Conservation (phyloP, 1,139 yeast species). For the Kodamaea sp. region DNA sequence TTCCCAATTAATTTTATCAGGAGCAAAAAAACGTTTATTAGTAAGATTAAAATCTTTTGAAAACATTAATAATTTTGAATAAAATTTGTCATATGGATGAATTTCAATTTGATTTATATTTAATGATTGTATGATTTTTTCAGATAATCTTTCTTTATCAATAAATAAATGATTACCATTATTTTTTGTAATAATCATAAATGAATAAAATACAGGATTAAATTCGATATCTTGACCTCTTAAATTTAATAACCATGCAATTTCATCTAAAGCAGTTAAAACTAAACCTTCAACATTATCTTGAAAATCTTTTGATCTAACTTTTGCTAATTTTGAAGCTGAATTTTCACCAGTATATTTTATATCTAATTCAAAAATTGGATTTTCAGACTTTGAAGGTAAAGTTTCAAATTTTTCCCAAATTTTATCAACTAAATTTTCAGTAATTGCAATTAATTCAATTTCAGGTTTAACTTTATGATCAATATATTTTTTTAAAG, state of each 20-base stretch:
- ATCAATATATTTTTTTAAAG: conserved; percentile 15
- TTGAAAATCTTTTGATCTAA: conserved; percentile 41
- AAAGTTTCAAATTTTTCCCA: conserved; percentile 57
- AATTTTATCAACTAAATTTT: conserved; percentile 70
- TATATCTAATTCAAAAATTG: conserved; percentile 42
- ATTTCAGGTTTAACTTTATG: conserved; percentile 39
- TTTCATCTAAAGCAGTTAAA: conserved; percentile 77
- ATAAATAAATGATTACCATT: conserved; percentile 54
- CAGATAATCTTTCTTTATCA: conserved; percentile 30
- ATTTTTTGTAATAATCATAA: conserved; percentile 56
- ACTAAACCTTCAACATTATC: conserved; percentile 48
- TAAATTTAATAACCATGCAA: conserved; percentile 88
- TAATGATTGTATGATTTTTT: conserved; percentile 20
- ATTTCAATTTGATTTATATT: conserved; percentile 40
- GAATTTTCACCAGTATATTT: conserved; percentile 49
- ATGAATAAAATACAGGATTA: conserved; percentile 90
- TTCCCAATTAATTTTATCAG: conserved; percentile 79
- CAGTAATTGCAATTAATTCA: conserved; percentile 58
- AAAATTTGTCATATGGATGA: conserved; percentile 53
- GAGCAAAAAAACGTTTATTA: conserved; percentile 49
- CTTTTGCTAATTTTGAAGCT: conserved; percentile 41
- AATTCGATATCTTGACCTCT: conserved; percentile 82
- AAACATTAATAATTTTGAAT: conserved; percentile 46
- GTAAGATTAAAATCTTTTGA: conserved; percentile 41
- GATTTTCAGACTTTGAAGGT: conserved; percentile 45